These are phyloP conservation scores for Striga asiatica DNA, from an alignment of 257 asterid species.

Conservation along the genomic window DNA sequence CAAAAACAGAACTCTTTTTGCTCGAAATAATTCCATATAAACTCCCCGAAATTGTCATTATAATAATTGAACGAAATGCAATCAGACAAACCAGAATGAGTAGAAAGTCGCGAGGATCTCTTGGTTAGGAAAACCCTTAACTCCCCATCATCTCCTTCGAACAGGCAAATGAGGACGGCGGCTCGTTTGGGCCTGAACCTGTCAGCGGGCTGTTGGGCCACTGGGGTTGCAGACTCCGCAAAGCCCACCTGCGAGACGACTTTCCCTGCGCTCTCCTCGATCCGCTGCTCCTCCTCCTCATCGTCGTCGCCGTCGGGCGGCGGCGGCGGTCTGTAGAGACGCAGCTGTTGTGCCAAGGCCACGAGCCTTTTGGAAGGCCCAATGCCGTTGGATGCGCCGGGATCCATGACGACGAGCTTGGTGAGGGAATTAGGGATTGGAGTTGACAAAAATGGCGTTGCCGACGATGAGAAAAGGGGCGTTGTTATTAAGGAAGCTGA, in stretches of 20 bases:
- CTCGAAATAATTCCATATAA: no score
- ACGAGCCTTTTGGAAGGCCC: constrained; percentile 33
- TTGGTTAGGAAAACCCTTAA: constrained; percentile 77
- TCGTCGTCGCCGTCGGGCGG: constrained; percentile 29
- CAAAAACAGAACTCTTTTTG: no score
- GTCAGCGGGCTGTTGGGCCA: constrained; percentile 29
- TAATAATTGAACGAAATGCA: not conserved
- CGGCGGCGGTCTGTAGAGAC: constrained; percentile 60
- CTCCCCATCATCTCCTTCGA: constrained; percentile 76
- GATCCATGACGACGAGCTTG: not conserved
- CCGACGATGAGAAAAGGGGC: not conserved
- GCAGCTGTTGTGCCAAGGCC: constrained; percentile 62
- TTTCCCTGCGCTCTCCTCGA: constrained; percentile 59
- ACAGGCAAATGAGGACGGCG: constrained; percentile 83
- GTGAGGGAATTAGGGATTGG: not conserved
- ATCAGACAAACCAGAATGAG: constrained; percentile 74
- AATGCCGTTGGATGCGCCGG: not conserved
- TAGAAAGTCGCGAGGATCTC: constrained; percentile 74
- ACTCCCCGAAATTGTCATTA: no score
- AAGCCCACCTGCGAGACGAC: constrained; percentile 79
- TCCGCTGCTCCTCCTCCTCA: constrained; percentile 48
- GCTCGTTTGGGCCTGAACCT: constrained; percentile 72
- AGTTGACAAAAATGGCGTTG: not conserved
- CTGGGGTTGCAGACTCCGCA: constrained; percentile 64
- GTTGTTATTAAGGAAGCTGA: not conserved